Conservation (phyloP, 345 rosid genomes). For the Eucalyptus leucophloia region DNA sequence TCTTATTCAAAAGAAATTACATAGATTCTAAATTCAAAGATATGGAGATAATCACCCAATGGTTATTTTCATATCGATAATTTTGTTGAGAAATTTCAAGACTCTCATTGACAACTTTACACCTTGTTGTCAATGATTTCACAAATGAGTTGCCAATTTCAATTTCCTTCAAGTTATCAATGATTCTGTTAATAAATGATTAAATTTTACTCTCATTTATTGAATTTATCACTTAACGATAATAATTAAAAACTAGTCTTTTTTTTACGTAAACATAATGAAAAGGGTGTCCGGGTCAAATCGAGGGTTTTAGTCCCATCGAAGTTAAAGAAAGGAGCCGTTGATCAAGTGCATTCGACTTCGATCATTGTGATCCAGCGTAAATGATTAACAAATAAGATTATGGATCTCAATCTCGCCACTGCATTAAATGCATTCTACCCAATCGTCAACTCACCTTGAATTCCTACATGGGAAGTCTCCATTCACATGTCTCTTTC, state of each 20-base stretch:
- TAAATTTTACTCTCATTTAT: too few relatives aligned
- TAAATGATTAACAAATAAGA: background rate
- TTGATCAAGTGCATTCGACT: background rate
- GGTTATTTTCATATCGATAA: accelerated
- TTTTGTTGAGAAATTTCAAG: too few relatives aligned
- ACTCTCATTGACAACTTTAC: too few relatives aligned
- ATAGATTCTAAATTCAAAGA: too few relatives aligned
- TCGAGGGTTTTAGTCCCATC: background rate
- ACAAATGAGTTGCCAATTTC: too few relatives aligned
- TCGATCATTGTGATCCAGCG: background rate
- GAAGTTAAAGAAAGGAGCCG: background rate
- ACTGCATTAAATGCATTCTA: background rate
- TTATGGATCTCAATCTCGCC: background rate
- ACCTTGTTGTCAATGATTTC: too few relatives aligned
- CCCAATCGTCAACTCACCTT: background rate
- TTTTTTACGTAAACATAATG: background rate
- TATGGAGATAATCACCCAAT: too few relatives aligned
- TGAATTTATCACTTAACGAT: too few relatives aligned
- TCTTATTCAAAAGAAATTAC: too few relatives aligned
- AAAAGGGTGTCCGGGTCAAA: background rate
- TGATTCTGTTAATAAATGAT: too few relatives aligned
- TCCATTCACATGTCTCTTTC: background rate
- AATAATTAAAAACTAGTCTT: too few relatives aligned
- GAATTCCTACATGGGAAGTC: background rate
- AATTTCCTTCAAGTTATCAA: too few relatives aligned